Evolutionary conservation across 352 stramenopile species (phyloP), one percentile per base, ranked within the genome.

Genomic region (Globisporangium iwayamae): DNA sequence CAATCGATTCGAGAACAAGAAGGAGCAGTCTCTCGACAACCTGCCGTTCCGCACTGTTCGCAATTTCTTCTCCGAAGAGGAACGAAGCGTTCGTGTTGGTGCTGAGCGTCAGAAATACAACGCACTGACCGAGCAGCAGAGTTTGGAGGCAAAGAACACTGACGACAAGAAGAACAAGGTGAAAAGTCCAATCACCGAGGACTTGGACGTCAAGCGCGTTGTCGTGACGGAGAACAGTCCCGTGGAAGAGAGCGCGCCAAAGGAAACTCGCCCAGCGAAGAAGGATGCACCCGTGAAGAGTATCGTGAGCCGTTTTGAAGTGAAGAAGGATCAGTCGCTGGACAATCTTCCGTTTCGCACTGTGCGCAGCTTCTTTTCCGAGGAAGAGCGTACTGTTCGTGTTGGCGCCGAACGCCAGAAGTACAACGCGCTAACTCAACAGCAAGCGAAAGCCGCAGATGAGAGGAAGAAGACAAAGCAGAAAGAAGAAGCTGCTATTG

Each of bases 51-150:
- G 78, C 16, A 86, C 78, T 2, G 78, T 86, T n/a, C 73, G 75
- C 34, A 81, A 58, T 20, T 86, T 86, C 55, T 86, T 86, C 62
- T 78, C 68, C 3, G 60, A 59, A 34, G 67, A 70, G 32, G 73
- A 86, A 64, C 80, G 78, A 20, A 84, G 78, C 45, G 53, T 86
- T 38, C 71, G 64, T 14, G 78, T 86, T 38, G 74, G 73, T 52
- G 69, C 75, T 1, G 78, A 82, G 43, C 80, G 78, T n/a, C 38
- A 79, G 13, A 86, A 86, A 60, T 84, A 81, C 28, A 77, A 86
- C 20, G 66, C 67, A 14, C 14, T 82, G 1, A 78, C 79, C 7
- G 76, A 84, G 47, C 69, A 84, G 41, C 76, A 78, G 25, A 71
- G 53, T n/a, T 22, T 55, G 13, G 69, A 74, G 41, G 72, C 62